These are phyloP conservation scores for Phlyctochytrium bullatum DNA, from an alignment of 192 early-diverging fungal species.

Conservation along the genomic window DNA sequence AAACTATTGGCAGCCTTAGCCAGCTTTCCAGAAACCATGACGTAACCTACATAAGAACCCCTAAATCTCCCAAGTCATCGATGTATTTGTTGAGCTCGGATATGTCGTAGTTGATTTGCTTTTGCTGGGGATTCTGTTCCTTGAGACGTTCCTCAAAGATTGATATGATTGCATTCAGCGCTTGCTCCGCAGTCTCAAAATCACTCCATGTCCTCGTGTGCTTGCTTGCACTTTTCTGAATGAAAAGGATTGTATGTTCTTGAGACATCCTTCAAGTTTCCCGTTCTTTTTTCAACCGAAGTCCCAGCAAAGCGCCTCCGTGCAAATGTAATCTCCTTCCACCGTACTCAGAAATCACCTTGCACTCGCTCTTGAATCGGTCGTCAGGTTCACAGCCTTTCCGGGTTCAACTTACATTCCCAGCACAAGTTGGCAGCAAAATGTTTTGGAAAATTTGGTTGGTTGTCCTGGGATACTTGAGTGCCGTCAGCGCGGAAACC, in stretches of 20 bases:
- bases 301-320: too few relatives aligned
- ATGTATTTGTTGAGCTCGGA: background rate
- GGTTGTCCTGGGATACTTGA: too few relatives aligned
- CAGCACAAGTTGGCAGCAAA: too few relatives aligned
- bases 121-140: constrained; percentile 1
- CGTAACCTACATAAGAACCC: background rate
- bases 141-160: background rate
- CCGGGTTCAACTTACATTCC: too few relatives aligned
- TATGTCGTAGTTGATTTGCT: constrained; percentile 3
- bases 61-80: background rate
- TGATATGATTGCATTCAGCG: background rate
- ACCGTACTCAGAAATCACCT: too few relatives aligned
- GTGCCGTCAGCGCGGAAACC: background rate
- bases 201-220: constrained; percentile 5
- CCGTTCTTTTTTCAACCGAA: too few relatives aligned
- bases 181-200: background rate
- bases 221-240: background rate
- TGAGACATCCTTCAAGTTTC: too few relatives aligned
- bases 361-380: too few relatives aligned
- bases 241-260: constrained; percentile 5
- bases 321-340: too few relatives aligned
- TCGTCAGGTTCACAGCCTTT: too few relatives aligned
- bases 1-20: background rate
- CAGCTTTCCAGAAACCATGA: background rate
- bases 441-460: too few relatives aligned